Base-by-base conservation (phyloP, 768 basidiomycete species). In the Russula lepida region DNA sequence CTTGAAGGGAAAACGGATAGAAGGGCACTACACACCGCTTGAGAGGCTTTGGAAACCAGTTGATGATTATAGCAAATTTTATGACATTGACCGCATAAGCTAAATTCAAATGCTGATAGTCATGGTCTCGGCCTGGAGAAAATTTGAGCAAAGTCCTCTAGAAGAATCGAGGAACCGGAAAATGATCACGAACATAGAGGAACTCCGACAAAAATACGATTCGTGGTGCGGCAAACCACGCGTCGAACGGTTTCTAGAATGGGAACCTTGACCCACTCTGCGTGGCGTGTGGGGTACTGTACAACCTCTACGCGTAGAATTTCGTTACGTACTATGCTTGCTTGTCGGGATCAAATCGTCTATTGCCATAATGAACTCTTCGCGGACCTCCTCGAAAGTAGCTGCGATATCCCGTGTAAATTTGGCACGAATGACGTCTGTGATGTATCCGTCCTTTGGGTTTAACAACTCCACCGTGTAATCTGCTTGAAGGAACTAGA, bases 1-100 rank as follows among this genome's bases (percentile, higher is more conserved):
- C n/a, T n/a, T n/a, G n/a, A n/a, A 2, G 7, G 17, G 1, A 7
- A 44, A 0, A 25, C 30, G 17, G 3, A 25, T 15, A 33, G 1
- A 19, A 17, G 13, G n/a, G 4, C n/a, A 17, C 9, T 44, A 44
- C 77, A 48, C 59, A 81, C 81, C 77, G 77, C 66, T 73, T 75
- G 25, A 81, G 56, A 59, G 77, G 71, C 21, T 63, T 51, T 0
- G 81, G 81, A 57, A 78, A 73, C 11, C 75, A 39, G n/a, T 70
- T 71, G 33, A 82, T 69, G 17, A 73, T 69, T 0, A 48, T 25
- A 0, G 70, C 69, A 3, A 69, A 68, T 32, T 65, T 72, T 13
- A 74, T 58, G 21, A 81, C 69, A n/a, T 75, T 70, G 15, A 70
- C 59, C 5, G 79, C 70, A 52, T 74, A 78, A 27, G 43, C 11